phyloP scores from a whole-genome alignment of 225 moss, liverwort and hornwort species.

The Pseudoscleropodium purum region DNA sequence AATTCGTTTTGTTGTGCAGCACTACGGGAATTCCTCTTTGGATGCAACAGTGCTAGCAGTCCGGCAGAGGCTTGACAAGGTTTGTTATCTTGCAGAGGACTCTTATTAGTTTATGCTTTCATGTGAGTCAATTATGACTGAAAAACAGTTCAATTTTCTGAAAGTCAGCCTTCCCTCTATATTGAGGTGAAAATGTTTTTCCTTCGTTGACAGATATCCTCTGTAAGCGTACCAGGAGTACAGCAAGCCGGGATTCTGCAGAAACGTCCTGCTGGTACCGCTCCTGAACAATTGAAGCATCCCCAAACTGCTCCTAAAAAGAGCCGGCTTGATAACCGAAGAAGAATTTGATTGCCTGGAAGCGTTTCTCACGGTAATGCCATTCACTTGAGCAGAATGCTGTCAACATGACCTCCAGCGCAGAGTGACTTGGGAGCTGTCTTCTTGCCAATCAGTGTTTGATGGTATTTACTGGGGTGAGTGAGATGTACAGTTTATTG shows the following conservation, averaged over 20 bases:
- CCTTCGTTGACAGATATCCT: constrained; percentile 24
- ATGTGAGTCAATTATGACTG: background rate
- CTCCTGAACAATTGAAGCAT: background rate
- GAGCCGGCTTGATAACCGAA: constrained; percentile 35
- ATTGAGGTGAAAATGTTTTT: background rate
- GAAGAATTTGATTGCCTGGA: constrained; percentile 29
- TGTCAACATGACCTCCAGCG: background rate
- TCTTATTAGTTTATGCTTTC: background rate
- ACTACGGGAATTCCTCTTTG: constrained; percentile 32
- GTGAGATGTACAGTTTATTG: background rate
- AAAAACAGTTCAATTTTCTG: background rate
- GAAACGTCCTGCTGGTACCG: constrained; percentile 1
- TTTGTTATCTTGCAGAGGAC: background rate
- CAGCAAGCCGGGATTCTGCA: constrained; percentile 10
- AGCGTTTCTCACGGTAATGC: background rate
- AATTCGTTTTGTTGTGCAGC: constrained; percentile 22
- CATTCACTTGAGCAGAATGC: background rate
- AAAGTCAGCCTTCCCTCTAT: background rate
- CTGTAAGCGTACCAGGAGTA: constrained; percentile 1
- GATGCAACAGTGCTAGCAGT: constrained; percentile 49
- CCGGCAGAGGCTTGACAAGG: constrained; percentile 46
- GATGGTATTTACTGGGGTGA: background rate
- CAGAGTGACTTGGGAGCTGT: background rate
- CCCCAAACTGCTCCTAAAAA: constrained; percentile 18
- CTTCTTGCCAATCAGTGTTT: background rate